phyloP scores from a whole-genome alignment of 176 grass and related monocot genomes.

The Guadua angustifolia region DNA sequence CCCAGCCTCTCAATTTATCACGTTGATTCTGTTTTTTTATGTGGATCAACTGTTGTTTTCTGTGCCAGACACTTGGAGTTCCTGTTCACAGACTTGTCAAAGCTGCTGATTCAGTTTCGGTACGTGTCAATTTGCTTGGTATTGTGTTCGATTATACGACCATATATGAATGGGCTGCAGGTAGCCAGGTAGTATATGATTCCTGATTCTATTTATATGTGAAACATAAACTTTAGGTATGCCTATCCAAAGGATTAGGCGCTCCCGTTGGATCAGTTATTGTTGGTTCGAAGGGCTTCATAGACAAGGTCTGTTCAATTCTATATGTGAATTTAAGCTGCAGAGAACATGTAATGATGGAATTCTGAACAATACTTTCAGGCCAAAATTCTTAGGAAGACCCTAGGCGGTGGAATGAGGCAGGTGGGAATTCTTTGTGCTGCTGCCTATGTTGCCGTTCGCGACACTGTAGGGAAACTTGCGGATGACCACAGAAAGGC shows the following conservation, averaged over 20 bases:
- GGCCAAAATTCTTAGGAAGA: slow-evolving; percentile 92
- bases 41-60: neutral
- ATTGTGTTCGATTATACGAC: neutral
- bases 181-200: neutral
- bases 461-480: slow-evolving; percentile 69
- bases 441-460: slow-evolving; percentile 77
- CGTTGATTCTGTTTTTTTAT: neutral
- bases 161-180: neutral
- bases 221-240: slow-evolving; percentile 58
- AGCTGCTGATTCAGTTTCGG: slow-evolving; percentile 92
- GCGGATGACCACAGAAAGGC: slow-evolving; percentile 82
- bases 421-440: slow-evolving; percentile 93
- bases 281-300: slow-evolving; percentile 74
- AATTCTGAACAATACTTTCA: slow-evolving; percentile 34
- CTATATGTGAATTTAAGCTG: neutral
- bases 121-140: slow-evolving; percentile 37
- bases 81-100: slow-evolving; percentile 83
- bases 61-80: slow-evolving; percentile 73
- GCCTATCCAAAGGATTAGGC: slow-evolving; percentile 92
- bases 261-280: slow-evolving; percentile 91
- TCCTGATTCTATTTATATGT: neutral
- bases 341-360: neutral
- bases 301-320: slow-evolving; percentile 65
- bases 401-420: slow-evolving; percentile 95
- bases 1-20: neutral